Conservation (phyloP, 169 alveolate genomes). For the Plasmodium gonderi region DNA sequence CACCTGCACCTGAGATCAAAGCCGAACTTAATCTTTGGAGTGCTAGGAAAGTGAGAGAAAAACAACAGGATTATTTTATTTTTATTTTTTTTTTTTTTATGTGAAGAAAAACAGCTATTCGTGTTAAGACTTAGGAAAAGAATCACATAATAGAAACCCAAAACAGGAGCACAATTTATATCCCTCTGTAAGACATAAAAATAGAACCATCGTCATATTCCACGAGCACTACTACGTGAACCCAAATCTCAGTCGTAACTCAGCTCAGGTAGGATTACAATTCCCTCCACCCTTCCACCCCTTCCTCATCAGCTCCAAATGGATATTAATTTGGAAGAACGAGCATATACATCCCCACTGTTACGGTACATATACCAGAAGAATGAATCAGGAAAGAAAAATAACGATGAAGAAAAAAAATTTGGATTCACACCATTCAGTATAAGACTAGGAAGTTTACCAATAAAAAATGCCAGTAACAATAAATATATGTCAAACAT, state of each 20-base stretch:
- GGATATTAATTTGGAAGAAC: slow-evolving; percentile 60
- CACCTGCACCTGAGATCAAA: not conserved
- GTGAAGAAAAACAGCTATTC: not conserved
- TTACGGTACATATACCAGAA: slow-evolving; percentile 48
- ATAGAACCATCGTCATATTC: not conserved
- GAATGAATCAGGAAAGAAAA: not conserved
- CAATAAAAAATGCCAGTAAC: slow-evolving; percentile 57
- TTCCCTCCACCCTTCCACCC: not conserved
- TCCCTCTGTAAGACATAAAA: not conserved
- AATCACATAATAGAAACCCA: not conserved
- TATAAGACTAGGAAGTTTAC: slow-evolving; percentile 51
- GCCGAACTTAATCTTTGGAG: not conserved
- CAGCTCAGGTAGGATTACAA: not conserved
- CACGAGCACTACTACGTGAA: no score
- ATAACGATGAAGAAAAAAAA: not conserved
- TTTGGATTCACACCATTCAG: slow-evolving; percentile 41
- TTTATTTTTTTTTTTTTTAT: not conserved
- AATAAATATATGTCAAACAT: slow-evolving; percentile 65
- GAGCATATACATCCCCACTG: slow-evolving; percentile 72
- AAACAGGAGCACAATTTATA: not conserved
- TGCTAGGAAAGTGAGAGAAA: not conserved
- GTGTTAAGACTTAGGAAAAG: not conserved
- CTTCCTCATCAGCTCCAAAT: slow-evolving; percentile 3
- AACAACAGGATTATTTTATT: not conserved
- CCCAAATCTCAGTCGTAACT: not conserved